Base-by-base conservation (phyloP, 140 eudicot genomes). In the Cichorium intybus region DNA sequence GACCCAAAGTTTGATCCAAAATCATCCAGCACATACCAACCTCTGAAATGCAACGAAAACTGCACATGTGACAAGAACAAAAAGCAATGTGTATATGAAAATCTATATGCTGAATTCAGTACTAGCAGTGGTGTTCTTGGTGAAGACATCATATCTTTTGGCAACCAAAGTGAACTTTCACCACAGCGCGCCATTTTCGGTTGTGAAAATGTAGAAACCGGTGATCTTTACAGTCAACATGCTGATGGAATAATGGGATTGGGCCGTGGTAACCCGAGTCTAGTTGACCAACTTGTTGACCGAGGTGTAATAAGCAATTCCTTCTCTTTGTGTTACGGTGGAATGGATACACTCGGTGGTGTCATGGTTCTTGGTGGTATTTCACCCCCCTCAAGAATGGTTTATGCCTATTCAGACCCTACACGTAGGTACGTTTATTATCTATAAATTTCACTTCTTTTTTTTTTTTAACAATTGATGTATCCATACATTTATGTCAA, bases 221-320 rank as follows among this genome's bases (percentile, higher is more conserved):
- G 98, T 24, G 92, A 85, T 70, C 84, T 91, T 21, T 87, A 79
- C 79, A 91, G 81, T 75, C 96, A 91, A 48, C 87, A 77, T 70
- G 96, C 96, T 71, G 98, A 91, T 79, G 98, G 98, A 61, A 91
- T 91, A 68, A 91, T 91, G 87, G 98, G 98, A 60, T 76, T 91
- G 79, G 98, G 98, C 31, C 95, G 84, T 62, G 95, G 95, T 29
- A 87, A 91, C 65, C 85, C 83, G 8, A 88, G 98, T 78, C 71
- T 93, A 31, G 88, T 88, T 69, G 98, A 91, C 70, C 98, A 91
- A 66, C 98, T 91, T 54, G 96, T 91, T 79, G 82, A 85, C 15
- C 77, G 59, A 69, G 87, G 85, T 69, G 95, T 88, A 35, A 93
- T 93, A 18, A 84, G 79, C 47, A 83, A 93, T 79, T 85, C 97